Conservation (phyloP, 2,329 filamentous ascomycete species). For the Colletotrichum sp. region DNA sequence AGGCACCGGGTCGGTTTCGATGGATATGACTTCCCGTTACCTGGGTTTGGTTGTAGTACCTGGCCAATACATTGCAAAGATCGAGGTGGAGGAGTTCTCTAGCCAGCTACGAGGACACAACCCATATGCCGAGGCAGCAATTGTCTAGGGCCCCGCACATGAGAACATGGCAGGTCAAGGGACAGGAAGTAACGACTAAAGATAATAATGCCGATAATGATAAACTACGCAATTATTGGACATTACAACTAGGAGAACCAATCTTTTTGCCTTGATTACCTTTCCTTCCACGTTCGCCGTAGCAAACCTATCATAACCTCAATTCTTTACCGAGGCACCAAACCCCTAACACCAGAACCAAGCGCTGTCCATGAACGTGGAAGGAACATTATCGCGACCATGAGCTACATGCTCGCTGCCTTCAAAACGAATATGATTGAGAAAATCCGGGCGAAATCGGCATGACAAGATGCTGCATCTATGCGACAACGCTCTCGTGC, state of each 20-base stretch:
- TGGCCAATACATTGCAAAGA: constrained; percentile 82
- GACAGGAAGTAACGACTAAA: not conserved
- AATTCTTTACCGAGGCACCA: constrained; percentile 3
- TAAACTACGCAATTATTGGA: not conserved
- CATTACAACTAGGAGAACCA: constrained; percentile 1
- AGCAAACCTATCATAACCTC: not conserved
- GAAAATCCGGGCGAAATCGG: not conserved
- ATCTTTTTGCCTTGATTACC: not conserved
- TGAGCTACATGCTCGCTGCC: not conserved
- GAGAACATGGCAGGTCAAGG: not conserved
- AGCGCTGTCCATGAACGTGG: not conserved
- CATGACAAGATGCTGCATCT: constrained; percentile 18
- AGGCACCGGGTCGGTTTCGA: constrained; percentile 51
- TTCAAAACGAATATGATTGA: not conserved
- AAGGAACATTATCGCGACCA: not conserved
- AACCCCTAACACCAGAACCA: constrained; percentile 8
- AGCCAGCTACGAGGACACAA: constrained; percentile 49
- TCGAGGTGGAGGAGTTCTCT: constrained; percentile 82
- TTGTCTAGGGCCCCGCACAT: not conserved
- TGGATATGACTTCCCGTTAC: constrained; percentile 84
- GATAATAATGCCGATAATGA: not conserved
- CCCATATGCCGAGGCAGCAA: not conserved
- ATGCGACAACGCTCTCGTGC: constrained; percentile 56
- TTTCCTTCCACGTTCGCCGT: not conserved
- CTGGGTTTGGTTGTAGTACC: constrained; percentile 91